Evolutionary conservation across 257 asterid genomes (phyloP).

Genomic region (Thymus quinquecostatus): DNA sequence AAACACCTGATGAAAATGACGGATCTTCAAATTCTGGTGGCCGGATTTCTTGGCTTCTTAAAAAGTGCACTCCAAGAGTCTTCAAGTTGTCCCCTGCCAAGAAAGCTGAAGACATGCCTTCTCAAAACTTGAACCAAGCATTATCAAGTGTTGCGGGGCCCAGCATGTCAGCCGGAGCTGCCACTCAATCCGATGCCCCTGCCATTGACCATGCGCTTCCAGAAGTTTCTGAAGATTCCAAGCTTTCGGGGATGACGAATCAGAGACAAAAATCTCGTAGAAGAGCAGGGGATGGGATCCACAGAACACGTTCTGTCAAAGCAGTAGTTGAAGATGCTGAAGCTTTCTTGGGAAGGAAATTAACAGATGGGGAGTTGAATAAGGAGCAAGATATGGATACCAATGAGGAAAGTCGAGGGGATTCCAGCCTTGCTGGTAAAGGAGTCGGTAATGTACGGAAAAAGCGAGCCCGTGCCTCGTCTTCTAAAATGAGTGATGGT

Average conservation of each 20-base stretch:
- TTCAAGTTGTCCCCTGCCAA: conserved; percentile 54
- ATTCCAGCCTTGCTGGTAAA: conserved; percentile 49
- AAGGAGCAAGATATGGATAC: conserved; percentile 36
- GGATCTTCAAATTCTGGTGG: conserved; percentile 58
- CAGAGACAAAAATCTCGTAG: conserved; percentile 41
- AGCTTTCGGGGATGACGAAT: conserved; percentile 50
- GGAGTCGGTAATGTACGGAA: conserved; percentile 44
- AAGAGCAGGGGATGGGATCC: conserved; percentile 46
- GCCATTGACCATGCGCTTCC: conserved; percentile 34
- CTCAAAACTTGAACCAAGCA: conserved; percentile 56
- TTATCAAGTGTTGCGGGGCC: conserved; percentile 46
- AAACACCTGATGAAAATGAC: conserved; percentile 46
- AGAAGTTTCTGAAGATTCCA: conserved; percentile 53
- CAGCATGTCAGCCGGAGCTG: conserved; percentile 30
- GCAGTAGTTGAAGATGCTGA: conserved; percentile 76
- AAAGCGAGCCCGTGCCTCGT: conserved; percentile 58
- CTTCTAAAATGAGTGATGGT: conserved; percentile 47
- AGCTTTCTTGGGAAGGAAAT: conserved; percentile 48
- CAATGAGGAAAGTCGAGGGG: conserved; percentile 53
- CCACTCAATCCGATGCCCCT: conserved; percentile 25
- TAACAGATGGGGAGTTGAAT: conserved; percentile 38
- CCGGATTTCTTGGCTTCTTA: conserved; percentile 66
- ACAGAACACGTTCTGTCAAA: conserved; percentile 58
- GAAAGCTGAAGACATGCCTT: conserved; percentile 36
- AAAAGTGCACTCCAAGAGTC: conserved; percentile 71